Conservation (phyloP, 345 rosid species). For the Citrus medica region DNA sequence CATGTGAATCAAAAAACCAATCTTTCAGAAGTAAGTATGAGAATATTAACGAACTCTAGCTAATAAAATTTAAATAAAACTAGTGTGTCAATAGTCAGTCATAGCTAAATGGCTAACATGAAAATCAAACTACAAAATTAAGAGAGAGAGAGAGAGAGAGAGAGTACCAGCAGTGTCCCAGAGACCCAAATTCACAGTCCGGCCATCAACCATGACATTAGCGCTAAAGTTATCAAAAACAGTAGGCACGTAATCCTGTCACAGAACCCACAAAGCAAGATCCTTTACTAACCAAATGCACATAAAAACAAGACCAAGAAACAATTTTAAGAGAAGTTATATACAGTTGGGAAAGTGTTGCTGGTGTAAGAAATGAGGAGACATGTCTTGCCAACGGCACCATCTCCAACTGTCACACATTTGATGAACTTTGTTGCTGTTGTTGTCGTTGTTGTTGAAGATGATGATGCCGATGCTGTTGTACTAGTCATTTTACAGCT, state of each 20-base stretch:
- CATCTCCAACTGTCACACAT: constrained; percentile 94
- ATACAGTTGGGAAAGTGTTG: constrained; percentile 85
- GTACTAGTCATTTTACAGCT: constrained; percentile 1
- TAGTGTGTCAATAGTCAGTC: neutral
- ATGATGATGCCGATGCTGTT: constrained; percentile 4
- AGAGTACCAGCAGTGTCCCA: constrained; percentile 94
- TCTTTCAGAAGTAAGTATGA: neutral
- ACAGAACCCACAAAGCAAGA: constrained; percentile 5
- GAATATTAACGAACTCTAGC: neutral
- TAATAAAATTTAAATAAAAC: constrained; percentile 7
- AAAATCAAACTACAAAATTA: neutral
- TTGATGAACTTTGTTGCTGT: constrained; percentile 69
- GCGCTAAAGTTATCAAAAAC: constrained; percentile 95
- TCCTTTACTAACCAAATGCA: neutral
- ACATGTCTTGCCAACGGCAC: constrained; percentile 94
- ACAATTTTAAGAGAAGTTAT: too few relatives aligned
- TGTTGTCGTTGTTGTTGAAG: constrained; percentile 19
- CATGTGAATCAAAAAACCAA: neutral
- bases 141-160: neutral
- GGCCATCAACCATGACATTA: constrained; percentile 84
- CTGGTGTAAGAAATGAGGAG: constrained; percentile 84
- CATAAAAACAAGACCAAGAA: neutral
- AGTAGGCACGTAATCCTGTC: constrained; percentile 70
- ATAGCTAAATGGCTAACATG: neutral
- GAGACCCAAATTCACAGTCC: constrained; percentile 75